A percentile compares a stretch with the other conserved stretches of the same genome.
Conservation (phyloP, 139 green algal genomes). For the Tetraselmis chui region DNA sequence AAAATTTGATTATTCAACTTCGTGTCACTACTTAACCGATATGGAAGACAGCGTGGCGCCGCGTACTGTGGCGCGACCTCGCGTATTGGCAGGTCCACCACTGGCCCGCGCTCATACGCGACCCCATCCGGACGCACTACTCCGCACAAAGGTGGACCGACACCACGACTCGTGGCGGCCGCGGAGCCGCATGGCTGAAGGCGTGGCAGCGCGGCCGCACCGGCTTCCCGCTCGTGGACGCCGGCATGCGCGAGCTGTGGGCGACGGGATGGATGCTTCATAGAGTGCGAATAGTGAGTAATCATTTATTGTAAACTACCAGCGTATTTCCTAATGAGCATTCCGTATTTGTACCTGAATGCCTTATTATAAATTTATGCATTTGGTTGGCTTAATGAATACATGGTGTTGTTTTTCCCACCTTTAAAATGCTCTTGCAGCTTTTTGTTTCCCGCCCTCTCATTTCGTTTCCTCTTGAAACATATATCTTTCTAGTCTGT, state of each 20-base stretch:
- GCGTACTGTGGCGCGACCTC: conserved; percentile 60
- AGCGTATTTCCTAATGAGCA: no score
- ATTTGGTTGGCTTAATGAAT: no score
- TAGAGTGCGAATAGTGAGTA: conserved; percentile 35
- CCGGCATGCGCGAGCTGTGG: conserved; percentile 54
- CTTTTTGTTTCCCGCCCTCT: no score
- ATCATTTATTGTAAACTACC: no score
- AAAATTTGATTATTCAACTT: no score
- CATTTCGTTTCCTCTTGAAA: no score
- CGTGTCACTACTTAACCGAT: no score
- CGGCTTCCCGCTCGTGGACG: conserved; percentile 56
- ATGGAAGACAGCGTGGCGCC: conserved; percentile 49
- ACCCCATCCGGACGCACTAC: conserved; percentile 38
- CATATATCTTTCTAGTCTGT: no score
- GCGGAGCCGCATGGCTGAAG: conserved; percentile 7
- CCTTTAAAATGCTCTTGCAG: no score
- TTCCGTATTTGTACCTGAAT: no score
- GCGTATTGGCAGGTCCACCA: conserved; percentile 67
- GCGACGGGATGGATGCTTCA: conserved; percentile 56
- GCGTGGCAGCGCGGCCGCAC: conserved; percentile 41
- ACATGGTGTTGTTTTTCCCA: no score
- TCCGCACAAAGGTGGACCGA: conserved; percentile 19
- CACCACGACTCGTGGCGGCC: not conserved
- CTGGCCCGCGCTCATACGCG: conserved; percentile 41
- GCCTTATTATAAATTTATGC: no score